Evolutionary conservation across 2,329 filamentous ascomycete species (phyloP).

Genomic region (Sordariomycetes sp.): DNA sequence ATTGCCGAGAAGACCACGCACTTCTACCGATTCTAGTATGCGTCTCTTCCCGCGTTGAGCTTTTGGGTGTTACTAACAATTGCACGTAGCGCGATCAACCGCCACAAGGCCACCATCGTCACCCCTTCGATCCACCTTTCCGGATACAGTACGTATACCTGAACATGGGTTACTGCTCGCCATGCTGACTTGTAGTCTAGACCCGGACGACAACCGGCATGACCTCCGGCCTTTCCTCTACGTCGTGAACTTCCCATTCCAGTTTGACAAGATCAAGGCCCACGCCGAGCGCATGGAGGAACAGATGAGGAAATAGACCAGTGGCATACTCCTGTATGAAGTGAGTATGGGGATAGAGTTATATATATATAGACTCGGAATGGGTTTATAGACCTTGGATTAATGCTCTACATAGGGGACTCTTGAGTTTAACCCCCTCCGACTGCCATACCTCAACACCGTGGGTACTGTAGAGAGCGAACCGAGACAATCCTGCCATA

Average conservation of each 20-base stretch:
- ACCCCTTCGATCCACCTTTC: constrained; percentile 43
- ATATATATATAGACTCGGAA: too few species aligned
- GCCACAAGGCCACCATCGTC: constrained; percentile 53
- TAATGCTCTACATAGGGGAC: too few species aligned
- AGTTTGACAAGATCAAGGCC: constrained; percentile 27
- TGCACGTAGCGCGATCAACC: constrained; percentile 35
- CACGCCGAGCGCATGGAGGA: constrained; percentile 21
- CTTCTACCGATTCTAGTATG: constrained; percentile 34
- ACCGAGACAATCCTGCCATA: too few species aligned
- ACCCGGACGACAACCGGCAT: constrained; percentile 26
- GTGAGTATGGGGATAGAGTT: too few species aligned
- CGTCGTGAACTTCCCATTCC: constrained; percentile 25
- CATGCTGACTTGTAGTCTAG: background rate
- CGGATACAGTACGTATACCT: constrained; percentile 13
- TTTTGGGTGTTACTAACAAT: background rate
- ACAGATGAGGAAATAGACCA: constrained; percentile 10
- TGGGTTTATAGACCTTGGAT: too few species aligned
- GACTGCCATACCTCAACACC: too few species aligned
- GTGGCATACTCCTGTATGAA: too few species aligned
- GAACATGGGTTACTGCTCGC: background rate
- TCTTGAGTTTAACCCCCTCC: too few species aligned
- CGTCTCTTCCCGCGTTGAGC: constrained; percentile 7
- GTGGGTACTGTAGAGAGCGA: too few species aligned
- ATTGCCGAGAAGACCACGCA: constrained; percentile 31
- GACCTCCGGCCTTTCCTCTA: constrained; percentile 31